These are phyloP conservation scores for Candida dajiaensis DNA, from an alignment of 805 yeast genomes.

Conservation along the genomic window DNA sequence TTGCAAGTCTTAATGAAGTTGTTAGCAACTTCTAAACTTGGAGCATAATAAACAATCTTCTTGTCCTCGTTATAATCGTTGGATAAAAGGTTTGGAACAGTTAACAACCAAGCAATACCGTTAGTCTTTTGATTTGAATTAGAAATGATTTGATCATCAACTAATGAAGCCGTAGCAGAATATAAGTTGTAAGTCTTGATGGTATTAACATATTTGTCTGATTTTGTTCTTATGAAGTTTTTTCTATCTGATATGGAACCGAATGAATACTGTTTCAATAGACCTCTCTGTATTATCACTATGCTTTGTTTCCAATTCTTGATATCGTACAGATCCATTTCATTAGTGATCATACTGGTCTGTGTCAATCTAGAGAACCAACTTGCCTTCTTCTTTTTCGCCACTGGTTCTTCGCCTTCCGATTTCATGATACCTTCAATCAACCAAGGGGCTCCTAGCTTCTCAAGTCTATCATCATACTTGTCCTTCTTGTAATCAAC, in stretches of 20 bases:
- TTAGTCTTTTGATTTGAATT: constrained; percentile 12
- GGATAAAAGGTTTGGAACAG: constrained; percentile 18
- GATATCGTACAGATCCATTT: constrained; percentile 22
- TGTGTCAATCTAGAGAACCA: constrained; percentile 20
- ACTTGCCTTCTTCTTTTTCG: constrained; percentile 6
- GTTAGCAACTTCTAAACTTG: constrained; percentile 46
- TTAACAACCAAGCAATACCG: constrained; percentile 23
- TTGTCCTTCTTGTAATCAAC: constrained; percentile 32
- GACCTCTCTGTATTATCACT: constrained; percentile 45
- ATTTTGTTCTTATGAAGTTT: constrained; percentile 15
- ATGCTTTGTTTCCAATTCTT: constrained; percentile 33
- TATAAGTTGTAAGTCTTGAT: constrained; percentile 20
- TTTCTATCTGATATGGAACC: constrained; percentile 16
- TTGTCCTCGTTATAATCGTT: constrained; percentile 17
- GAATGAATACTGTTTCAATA: constrained; percentile 40
- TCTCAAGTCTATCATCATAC: constrained; percentile 55
- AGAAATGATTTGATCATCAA: constrained; percentile 18
- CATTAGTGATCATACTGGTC: constrained; percentile 20
- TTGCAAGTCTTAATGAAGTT: constrained; percentile 75
- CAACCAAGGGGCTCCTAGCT: constrained; percentile 71
- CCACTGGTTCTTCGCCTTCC: constrained; percentile 3
- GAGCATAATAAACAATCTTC: constrained; percentile 20
- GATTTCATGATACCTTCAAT: constrained; percentile 62
- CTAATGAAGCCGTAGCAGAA: constrained; percentile 20
- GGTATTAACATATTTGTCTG: constrained; percentile 17